Evolutionary conservation across 352 stramenopile genomes (phyloP), one percentile per base, ranked within the genome.

Genomic region (Phytophthora hibernalis): DNA sequence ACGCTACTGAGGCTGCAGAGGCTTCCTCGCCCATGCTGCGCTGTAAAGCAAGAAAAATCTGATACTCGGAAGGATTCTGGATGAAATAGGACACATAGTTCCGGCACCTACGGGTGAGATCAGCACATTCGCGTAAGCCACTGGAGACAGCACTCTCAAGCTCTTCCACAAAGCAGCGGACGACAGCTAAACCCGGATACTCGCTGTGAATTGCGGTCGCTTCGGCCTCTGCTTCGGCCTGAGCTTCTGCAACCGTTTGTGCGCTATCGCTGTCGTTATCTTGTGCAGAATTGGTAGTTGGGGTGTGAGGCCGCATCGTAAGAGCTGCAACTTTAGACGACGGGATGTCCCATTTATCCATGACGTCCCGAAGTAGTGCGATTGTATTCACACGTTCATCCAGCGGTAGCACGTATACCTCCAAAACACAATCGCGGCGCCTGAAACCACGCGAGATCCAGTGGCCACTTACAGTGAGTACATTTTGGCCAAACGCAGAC

Each of bases 31-130:
- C 74, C 26, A 92, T 78, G 56, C 82, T 81, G 24, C 80, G 78
- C 49, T 92, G 83, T n/a, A 93, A 42, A 30, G 85, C 77, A 15
- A 93, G 65, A 49, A 93, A 91, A 59, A 93, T 90, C 65, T 93
- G 85, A 54, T 93, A 93, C 69, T 93, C 85, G 28, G 80, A 90
- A 18, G 85, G 85, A 40, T 93, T 93, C 63, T 93, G 85, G 35
- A 93, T 93, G 13, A 93, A 93, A 57, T 90, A 93, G 21, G 82
- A 93, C 21, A 91, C 85, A 56, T 93, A 93, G 53, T 90, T 91
- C 11, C 82, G 79, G 43, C 85, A 93, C 10, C 85, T 63, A 11
- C 79, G 77, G 20, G 87, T 89, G 1, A 93, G 65, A 18, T 76
- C 77, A 5, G 76, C 77, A 30, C 85, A 93, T 63, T 91, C 84